These are phyloP conservation scores for Setaria viridis DNA, from an alignment of 202 grass and related monocot species.

Conservation along the genomic window DNA sequence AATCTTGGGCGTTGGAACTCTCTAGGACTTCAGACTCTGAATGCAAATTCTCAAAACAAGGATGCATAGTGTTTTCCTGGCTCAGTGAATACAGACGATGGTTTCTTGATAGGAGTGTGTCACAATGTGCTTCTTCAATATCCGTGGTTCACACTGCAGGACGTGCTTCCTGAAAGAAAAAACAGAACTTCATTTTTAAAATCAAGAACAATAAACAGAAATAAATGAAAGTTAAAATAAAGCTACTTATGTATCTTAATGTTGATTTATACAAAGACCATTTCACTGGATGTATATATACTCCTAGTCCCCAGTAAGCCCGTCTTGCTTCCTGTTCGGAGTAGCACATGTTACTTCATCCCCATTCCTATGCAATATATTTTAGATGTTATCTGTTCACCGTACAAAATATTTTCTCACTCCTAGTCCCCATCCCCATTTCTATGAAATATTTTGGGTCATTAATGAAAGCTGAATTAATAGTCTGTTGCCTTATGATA, in stretches of 20 bases:
- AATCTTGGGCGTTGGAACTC: constrained; percentile 19
- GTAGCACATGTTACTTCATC: background rate
- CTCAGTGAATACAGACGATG: constrained; percentile 51
- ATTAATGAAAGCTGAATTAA: background rate
- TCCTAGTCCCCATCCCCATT: too few relatives aligned
- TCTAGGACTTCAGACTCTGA: constrained; percentile 44
- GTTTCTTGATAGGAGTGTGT: constrained; percentile 58
- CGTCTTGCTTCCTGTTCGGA: background rate
- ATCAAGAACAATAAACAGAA: background rate
- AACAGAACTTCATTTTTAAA: background rate
- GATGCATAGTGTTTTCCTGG: constrained; percentile 41
- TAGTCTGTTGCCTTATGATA: background rate
- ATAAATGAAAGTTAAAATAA: background rate
- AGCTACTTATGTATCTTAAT: background rate
- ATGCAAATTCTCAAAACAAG: constrained; percentile 44
- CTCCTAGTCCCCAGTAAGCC: background rate
- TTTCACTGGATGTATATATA: background rate
- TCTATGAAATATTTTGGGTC: background rate
- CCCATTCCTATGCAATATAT: background rate
- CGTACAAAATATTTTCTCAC: too few relatives aligned
- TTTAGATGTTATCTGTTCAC: background rate
- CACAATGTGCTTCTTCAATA: constrained; percentile 66
- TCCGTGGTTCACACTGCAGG: constrained; percentile 60
- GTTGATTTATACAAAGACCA: background rate
- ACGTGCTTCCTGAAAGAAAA: constrained; percentile 66